phyloP scores from a whole-genome alignment of 2,329 filamentous ascomycete genomes.

The Pseudogymnoascus verrucosus region DNA sequence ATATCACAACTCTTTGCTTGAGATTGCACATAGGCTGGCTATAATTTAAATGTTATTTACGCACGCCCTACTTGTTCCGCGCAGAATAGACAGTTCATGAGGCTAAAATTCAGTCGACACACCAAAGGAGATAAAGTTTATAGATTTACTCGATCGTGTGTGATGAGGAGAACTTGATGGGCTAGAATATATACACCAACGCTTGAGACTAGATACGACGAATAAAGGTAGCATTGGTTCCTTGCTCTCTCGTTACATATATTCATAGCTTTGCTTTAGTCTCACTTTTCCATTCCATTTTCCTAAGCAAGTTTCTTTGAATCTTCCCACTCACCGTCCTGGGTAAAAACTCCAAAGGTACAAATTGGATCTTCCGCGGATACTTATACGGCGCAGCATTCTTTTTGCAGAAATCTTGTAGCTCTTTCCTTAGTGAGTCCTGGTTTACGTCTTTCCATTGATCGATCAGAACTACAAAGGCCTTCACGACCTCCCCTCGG shows the following conservation, averaged over 20 bases:
- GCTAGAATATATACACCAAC: background rate
- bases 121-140: background rate
- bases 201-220: background rate
- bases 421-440: conserved; percentile 24
- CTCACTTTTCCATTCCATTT: conserved; percentile 28
- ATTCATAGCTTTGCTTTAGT: background rate
- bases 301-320: conserved; percentile 30
- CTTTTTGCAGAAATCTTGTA: conserved; percentile 34
- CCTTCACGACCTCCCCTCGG: conserved; percentile 34
- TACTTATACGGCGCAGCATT: conserved; percentile 36
- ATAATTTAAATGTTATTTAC: background rate
- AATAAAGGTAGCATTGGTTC: background rate
- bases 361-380: conserved; percentile 33
- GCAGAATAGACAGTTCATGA: background rate
- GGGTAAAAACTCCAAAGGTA: conserved; percentile 30
- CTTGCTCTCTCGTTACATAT: background rate
- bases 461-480: conserved; percentile 31
- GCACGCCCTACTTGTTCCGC: background rate
- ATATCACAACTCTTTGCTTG: conserved; percentile 1
- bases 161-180: background rate
- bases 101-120: background rate
- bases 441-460: conserved; percentile 17
- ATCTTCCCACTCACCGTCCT: conserved; percentile 34
- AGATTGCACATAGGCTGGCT: background rate
- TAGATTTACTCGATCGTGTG: background rate